Percentiles rank a stretch among this genome's conserved stretches.
phyloP scores from a whole-genome alignment of 352 stramenopile genomes.

The Blastocystis hominis region DNA sequence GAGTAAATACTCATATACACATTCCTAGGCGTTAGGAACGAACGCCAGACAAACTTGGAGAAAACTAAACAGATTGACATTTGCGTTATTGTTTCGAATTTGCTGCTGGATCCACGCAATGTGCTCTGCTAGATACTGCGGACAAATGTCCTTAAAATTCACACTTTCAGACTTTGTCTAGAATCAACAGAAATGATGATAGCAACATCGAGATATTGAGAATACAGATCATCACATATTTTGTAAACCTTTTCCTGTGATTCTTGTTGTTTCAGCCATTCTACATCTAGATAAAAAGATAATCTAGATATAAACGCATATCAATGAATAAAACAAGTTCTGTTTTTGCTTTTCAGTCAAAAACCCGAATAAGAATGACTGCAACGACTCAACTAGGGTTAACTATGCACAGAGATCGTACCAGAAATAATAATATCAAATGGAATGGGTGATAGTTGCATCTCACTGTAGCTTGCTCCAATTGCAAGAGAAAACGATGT shows the following conservation, averaged over 20 bases:
- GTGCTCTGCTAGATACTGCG: background rate
- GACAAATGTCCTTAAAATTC: slow-evolving; percentile 19
- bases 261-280: background rate
- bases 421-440: slow-evolving; percentile 7
- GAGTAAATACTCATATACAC: slow-evolving; percentile 11
- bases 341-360: slow-evolving; percentile 39
- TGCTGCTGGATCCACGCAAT: background rate
- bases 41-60: background rate
- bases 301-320: background rate
- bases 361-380: slow-evolving; percentile 18
- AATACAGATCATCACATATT: background rate
- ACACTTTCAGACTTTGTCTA: background rate
- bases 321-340: background rate
- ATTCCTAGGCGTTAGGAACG: background rate
- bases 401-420: background rate
- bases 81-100: background rate
- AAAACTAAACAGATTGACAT: slow-evolving; percentile 46
- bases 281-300: slow-evolving; percentile 28
- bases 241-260: background rate
- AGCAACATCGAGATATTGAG: slow-evolving; percentile 2
- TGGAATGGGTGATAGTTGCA: slow-evolving; percentile 32
- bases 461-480: background rate
- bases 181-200: background rate
- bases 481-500: background rate
- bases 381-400: slow-evolving; percentile 18